Base-by-base conservation (phyloP, 768 basidiomycete genomes). In the Hygrocybe punicea region DNA sequence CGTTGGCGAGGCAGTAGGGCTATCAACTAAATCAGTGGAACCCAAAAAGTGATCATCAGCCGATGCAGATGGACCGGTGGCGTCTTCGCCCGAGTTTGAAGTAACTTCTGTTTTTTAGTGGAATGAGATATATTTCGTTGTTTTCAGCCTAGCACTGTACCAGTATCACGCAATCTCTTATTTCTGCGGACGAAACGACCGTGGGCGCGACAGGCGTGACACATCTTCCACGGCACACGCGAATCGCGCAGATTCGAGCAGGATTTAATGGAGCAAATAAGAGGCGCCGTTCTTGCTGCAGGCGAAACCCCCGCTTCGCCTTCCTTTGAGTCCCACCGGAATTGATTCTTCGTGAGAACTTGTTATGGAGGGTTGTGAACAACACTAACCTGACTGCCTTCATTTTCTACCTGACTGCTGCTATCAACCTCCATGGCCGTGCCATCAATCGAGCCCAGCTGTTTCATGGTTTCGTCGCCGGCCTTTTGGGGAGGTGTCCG, bases 401-500 rank as follows among this genome's bases (percentile, higher is more conserved):
- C 33, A 24, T 29, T 25, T 10, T 8, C 48, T 9, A 29, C 11
- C 48, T 7, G 33, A 23, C 21, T 50, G 21, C n/a, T 29, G 25
- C 21, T 14, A 23, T 50, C 48, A n/a, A 21, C 14, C 11, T 34
- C 33, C 33, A 50, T 25, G 48, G 21, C 19, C 9, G 48, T 25
- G 48, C 29, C 8, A 50, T 23, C 24, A 50, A 34, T 37, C 51
- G 51, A 35, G 16, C 42, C 35, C 34, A 21, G 17, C 42, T 23
- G 50, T 44, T n/a, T 60, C 39, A n/a, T 57, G 53, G 36, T 24
- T n/a, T 39, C 51, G 39, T 39, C 62, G 47, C 56, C 40, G 53
- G n/a, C 53, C 8, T 40, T 21, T 24, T 23, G 36, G 49, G 29
- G 60, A 59, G 17, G 58, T 53, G 14, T 48, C 60, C 29, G 55